Base-by-base conservation (phyloP, 768 basidiomycete species). In the Boletus reticulatus region DNA sequence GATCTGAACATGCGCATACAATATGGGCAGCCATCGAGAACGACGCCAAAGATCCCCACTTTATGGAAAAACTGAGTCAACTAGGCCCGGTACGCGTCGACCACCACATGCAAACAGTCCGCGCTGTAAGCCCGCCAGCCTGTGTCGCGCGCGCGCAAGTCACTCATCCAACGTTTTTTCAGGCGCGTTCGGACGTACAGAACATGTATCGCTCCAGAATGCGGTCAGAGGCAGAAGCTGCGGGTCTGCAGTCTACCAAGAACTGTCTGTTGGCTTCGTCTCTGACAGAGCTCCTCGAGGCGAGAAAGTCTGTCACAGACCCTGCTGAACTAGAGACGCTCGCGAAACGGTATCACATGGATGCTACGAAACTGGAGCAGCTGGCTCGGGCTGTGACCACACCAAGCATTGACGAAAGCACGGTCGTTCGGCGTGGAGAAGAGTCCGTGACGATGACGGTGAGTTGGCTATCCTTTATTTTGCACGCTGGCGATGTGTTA, bases 41-140 rank as follows among this genome's bases (percentile, higher is more conserved):
- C 50, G 89, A 93, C 61, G 78, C 82, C n/a, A 76, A 74, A 52
- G 89, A 94, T 63, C 87, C 88, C 2, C 81, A 90, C 27, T 81
- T 92, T 48, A 67, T 88, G 61, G 76, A 80, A 36, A 90, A 88
- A 60, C 71, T 94, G 48, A 80, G 60, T 60, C 75, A 70, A 37
- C 73, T 93, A 2, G 89, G 89, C 1, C 83, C 81, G 13, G 90
- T 92, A 22, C 76, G 73, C 32, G 88, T 92, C 13, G 82, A 89
- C 62, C 85, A 87, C 61, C 80, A 79, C 65, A 81, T 80, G 78
- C 74, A 76, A 54, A 68, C 76, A 7, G 61, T 82, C 49, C 78
- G 69, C 59, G 71, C 79, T 20, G 87, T 85, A 65, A 64, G 78
- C 61, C 17, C 7, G 6, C 22, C 17, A n/a, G n/a, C 38, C n/a